Base-by-base conservation (phyloP, 2,329 filamentous ascomycete genomes). In the Thielaviopsis cerberus region DNA sequence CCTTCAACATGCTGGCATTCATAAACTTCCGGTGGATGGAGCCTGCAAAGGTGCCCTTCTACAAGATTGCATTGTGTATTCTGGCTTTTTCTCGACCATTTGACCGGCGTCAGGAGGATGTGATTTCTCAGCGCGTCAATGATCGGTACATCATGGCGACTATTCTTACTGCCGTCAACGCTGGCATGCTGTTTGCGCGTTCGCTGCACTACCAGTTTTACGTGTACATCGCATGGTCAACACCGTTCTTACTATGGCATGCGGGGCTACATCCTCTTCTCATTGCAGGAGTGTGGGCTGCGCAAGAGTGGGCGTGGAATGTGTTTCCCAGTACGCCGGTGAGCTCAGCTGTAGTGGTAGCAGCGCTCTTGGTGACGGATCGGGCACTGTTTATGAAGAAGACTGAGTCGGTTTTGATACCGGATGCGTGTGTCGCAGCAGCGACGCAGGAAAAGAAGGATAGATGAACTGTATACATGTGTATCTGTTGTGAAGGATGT, bases 181-280 rank as follows among this genome's bases (percentile, higher is more conserved):
- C 94, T 59, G 90, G 90, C 41, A 77, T 94, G 71, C 76, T 95
- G 53, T 94, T 88, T 67, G 90, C 90, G 25, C 78, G 90, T 59
- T 91, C 85, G 58, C 77, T 96, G 64, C 90, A 96, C 73, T 96
- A 95, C 74, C 90, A 96, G 67, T 96, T 96, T 74, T 96, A 89
- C 70, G 82, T 87, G 52, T 95, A 94, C 74, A 78, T 94, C 61
- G 86, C 86, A 26, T 96, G 90, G 90, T 79, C 85, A 15, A 88
- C 87, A 6, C 90, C 90, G 0, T 94, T 87, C 68, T 74, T 96
- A 62, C 77, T 95, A 56, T 96, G 89, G 88, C 80, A 81, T 65
- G 80, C 83, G 58, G 82, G 83, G 1, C 72, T 82, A 61, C 82
- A 85, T 64, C 83, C 85, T 0, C 66, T 84, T 11, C 65, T 85